Base-by-base conservation (phyloP, 129 eudicot genomes). In the carrot (Daucus carota) region DNA sequence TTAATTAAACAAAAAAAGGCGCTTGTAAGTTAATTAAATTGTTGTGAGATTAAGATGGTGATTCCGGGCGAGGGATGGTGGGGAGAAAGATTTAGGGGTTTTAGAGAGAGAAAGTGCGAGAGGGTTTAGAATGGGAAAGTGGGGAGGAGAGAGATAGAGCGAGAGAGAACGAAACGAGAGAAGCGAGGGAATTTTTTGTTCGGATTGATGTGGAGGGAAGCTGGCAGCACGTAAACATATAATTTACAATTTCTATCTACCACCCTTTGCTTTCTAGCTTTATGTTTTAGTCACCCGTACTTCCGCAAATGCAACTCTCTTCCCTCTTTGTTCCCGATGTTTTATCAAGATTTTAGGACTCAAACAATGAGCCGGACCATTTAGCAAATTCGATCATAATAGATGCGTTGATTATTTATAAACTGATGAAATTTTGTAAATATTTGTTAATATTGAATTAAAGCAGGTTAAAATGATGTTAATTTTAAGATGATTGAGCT, bases 171-270 rank as follows among this genome's bases (percentile, higher is more conserved):
- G 85, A 85, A 87, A 86, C 88, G 96, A 84, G 96, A 90, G 90
- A 88, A 87, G 90, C 65, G 85, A 90, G 92, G 96, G 97, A 90
- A 88, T 85, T 82, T 85, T 90, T 93, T 78, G 91, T 93, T 93
- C 87, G 96, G 90, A 87, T 88, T 84, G 88, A 85, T 87, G 91
- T 93, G 98, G 98, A 93, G 98, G 98, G 98, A 93, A 93, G 81
- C 65, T 57, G 24, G 65, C 70, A 63, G 70, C 76, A 70, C 77
- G 71, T 14, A 34, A 26, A 74, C 16, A 38, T 10, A 69, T 15
- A n/a, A 5, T 32, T 17, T 67, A 34, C 38, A 33, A 22, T n/a
- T 67, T 67, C 15, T 8, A 34, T 5, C 8, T 67, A 7, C 8
- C 26, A 15, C 44, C 72, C 26, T 67, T 18, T 67, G 5, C n/a